Conservation (phyloP, 2,329 filamentous ascomycete genomes). For the Aspergillus flavus region DNA sequence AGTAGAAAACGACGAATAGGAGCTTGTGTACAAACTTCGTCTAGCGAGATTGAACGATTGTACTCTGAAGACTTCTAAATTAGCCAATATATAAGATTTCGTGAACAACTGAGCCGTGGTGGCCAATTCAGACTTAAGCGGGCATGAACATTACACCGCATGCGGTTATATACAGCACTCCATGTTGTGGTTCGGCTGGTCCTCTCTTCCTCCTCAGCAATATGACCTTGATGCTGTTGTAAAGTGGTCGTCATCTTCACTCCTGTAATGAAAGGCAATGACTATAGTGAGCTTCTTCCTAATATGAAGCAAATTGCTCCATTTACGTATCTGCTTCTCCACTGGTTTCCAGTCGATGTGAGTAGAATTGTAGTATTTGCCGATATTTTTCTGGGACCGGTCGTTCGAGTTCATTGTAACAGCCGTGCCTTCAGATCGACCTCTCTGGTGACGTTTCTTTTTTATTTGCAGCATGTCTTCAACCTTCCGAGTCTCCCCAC, state of each 20-base stretch:
- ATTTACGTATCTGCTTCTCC: constrained; percentile 21
- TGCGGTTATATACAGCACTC: no score
- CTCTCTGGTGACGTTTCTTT: constrained; percentile 16
- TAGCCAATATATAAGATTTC: no score
- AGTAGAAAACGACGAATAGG: no score
- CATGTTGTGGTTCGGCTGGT: no score
- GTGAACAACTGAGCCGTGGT: no score
- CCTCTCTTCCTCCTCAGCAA: no score
- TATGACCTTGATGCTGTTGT: background rate
- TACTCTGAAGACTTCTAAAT: no score
- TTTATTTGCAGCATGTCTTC: constrained; percentile 20
- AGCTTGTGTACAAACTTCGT: no score
- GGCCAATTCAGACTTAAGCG: no score
- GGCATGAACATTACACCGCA: no score
- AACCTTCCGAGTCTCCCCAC: constrained; percentile 19
- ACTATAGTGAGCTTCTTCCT: background rate
- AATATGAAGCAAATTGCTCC: constrained; percentile 16
- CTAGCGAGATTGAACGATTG: no score
- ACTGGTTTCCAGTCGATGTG: constrained; percentile 17
- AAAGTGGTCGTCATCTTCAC: background rate
- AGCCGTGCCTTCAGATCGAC: constrained; percentile 20
- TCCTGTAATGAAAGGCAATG: background rate
- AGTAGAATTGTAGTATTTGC: constrained; percentile 16
- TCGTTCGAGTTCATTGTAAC: constrained; percentile 8
- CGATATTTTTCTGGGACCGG: constrained; percentile 7